These are phyloP conservation scores for Rusavskia elegans DNA, from an alignment of 495 filamentous ascomycete genomes.

Conservation along the genomic window DNA sequence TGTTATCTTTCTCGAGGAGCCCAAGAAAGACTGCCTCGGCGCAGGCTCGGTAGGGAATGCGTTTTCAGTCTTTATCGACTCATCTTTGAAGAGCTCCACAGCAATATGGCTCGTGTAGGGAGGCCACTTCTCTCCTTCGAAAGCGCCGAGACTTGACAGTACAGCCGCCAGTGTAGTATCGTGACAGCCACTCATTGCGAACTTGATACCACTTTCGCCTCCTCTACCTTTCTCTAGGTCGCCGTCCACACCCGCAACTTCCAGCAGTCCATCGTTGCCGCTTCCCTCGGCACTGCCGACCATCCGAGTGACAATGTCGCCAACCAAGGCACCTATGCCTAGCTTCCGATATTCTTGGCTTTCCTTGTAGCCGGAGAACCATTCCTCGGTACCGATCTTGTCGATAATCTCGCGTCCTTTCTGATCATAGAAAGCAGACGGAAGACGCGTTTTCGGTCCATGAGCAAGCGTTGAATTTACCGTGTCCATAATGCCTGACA, in stretches of 20 bases:
- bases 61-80: conserved; percentile 12
- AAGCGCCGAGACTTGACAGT: conserved; percentile 64
- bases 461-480: conserved; percentile 81
- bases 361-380: conserved; percentile 78
- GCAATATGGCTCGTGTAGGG: conserved; percentile 86
- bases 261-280: conserved; percentile 36
- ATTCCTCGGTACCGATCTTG: conserved; percentile 73
- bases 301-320: conserved; percentile 78
- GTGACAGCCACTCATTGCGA: conserved; percentile 76
- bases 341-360: conserved; percentile 69
- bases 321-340: conserved; percentile 71
- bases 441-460: conserved; percentile 60
- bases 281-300: conserved; percentile 50
- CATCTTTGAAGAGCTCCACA: conserved; percentile 61
- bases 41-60: background rate
- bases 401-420: conserved; percentile 58
- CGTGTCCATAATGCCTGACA: conserved; percentile 87
- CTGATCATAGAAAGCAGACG: conserved; percentile 73
- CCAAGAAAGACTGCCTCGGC: conserved; percentile 19
- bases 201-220: conserved; percentile 42
- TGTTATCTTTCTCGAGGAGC: background rate
- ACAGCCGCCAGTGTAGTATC: conserved; percentile 82
- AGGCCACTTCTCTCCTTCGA: conserved; percentile 62
- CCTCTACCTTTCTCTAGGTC: conserved; percentile 19
- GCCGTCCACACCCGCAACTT: conserved; percentile 28